These are phyloP conservation scores for Zelonia costaricensis DNA, from an alignment of 208 protist species.

Conservation along the genomic window DNA sequence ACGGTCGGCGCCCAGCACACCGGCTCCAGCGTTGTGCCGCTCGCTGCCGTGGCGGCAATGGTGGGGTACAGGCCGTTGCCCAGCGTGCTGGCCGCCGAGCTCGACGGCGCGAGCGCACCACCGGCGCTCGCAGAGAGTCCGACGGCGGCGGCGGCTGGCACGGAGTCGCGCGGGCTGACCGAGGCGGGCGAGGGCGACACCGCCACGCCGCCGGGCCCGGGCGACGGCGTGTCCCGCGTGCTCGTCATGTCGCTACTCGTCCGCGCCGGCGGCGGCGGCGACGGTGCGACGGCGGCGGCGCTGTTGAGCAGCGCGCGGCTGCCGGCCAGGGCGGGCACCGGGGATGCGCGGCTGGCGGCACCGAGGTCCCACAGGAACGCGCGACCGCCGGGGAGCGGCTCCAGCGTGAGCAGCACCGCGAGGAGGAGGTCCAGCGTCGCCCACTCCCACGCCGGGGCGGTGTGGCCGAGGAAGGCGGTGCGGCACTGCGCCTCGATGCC, in stretches of 20 bases:
- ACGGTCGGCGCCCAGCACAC: conserved; percentile 17
- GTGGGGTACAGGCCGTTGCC: neutral
- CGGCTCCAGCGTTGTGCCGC: neutral
- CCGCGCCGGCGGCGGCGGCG: neutral
- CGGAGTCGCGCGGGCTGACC: neutral
- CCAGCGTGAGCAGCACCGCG: conserved; percentile 40
- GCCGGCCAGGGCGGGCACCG: neutral
- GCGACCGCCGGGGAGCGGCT: conserved; percentile 11
- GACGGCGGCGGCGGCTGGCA: neutral
- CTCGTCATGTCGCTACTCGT: neutral
- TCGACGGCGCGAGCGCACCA: neutral
- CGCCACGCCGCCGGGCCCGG: neutral
- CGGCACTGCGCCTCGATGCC: conserved; percentile 40
- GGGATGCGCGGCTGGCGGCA: neutral
- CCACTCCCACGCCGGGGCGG: conserved; percentile 52
- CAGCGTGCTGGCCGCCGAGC: conserved; percentile 4
- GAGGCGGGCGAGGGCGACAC: neutral
- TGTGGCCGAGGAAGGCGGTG: conserved; percentile 37
- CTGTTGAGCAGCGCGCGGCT: no score
- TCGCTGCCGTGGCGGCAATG: neutral
- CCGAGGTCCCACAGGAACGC: conserved; percentile 23
- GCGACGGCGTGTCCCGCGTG: conserved; percentile 1
- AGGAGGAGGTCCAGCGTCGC: conserved; percentile 47
- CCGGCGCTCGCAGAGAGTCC: neutral
- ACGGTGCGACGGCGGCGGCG: neutral